These are phyloP conservation scores for Sporisorium sorghi DNA, from an alignment of 1,284 basidiomycete species.

Conservation along the genomic window DNA sequence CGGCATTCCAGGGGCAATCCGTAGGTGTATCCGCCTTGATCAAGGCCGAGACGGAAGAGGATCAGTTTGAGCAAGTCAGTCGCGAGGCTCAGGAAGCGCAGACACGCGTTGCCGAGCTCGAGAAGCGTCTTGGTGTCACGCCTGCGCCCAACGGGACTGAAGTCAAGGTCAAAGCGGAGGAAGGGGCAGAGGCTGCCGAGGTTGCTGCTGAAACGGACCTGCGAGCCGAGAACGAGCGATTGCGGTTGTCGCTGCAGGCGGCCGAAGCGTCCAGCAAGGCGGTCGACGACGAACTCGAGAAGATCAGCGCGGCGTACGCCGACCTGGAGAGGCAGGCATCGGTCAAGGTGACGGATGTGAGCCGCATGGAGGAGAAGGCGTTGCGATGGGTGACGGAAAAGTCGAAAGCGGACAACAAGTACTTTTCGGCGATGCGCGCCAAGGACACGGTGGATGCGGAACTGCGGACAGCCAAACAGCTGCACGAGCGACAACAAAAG, in stretches of 20 bases:
- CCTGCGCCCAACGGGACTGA: constrained; percentile 22
- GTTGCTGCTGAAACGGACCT: constrained; percentile 21
- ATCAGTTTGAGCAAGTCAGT: constrained; percentile 41
- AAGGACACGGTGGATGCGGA: constrained; percentile 86
- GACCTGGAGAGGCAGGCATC: constrained; percentile 83
- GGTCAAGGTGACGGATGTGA: constrained; percentile 85
- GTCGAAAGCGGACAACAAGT: constrained; percentile 96
- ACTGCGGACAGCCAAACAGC: constrained; percentile 77
- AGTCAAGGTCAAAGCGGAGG: constrained; percentile 7
- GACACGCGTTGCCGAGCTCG: constrained; percentile 40
- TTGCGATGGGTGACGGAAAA: constrained; percentile 72
- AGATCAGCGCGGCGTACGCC: constrained; percentile 87
- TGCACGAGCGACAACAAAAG: constrained; percentile 82
- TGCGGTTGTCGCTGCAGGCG: constrained; percentile 42
- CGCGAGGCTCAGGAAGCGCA: constrained; percentile 34
- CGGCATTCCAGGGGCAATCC: constrained; percentile 79
- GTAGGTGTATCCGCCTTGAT: constrained; percentile 80
- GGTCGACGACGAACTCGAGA: constrained; percentile 84
- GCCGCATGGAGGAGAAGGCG: constrained; percentile 81
- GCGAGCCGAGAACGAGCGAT: constrained; percentile 76
- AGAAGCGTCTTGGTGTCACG: constrained; percentile 21
- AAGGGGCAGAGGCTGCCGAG: constrained; percentile 6
- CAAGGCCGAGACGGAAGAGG: constrained; percentile 69
- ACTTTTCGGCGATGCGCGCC: constrained; percentile 87
- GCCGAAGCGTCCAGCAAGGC: constrained; percentile 64